Base-by-base conservation (phyloP, 768 basidiomycete genomes). In the Trametes meyenii region DNA sequence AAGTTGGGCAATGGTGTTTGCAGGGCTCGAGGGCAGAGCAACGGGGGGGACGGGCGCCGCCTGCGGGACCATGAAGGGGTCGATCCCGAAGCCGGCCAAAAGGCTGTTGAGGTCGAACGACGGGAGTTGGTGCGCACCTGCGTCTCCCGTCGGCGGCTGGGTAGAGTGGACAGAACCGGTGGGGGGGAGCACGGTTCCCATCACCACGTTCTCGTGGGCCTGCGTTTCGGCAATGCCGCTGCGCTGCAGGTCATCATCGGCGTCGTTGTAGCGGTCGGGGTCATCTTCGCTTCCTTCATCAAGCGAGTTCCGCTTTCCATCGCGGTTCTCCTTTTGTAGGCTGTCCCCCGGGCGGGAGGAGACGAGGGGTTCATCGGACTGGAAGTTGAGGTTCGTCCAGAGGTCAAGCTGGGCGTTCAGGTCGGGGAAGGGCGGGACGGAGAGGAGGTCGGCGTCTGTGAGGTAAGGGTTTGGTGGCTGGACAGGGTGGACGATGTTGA, bases 331-430 rank as follows among this genome's bases (percentile, higher is more conserved):
- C 17, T 70, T 67, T 16, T 72, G 66, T 19, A 53, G 79, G n/a
- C 82, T 81, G 3, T 78, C 73, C 19, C 70, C 72, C 24, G 73
- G 69, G 12, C 51, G 56, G 38, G 52, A 50, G 19, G 60, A 50
- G 35, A 65, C 52, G n/a, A 85, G 75, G 19, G 81, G 79, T 48
- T 92, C 92, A 68, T 92, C 90, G 0, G 84, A 85, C 61, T 92
- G 86, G 70, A 94, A 94, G 8, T 85, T 75, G 58, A 94, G 79
- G 73, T 90, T 87, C 14, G 90, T 89, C 93, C 93, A 94, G 55
- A 94, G 78, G 72, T 89, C 87, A 55, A 92, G 85, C 71, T 90
- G 90, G 0, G 90, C 86, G 19, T 81, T 79, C 56, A 93, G 79
- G 75, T 94, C 92, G 12, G 88, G 87, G 70, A 85, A 90, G 0